A percentile compares a stretch with the other conserved stretches of the same genome.
phyloP scores from a whole-genome alignment of 208 protist species.

The Crithidia sp. region DNA sequence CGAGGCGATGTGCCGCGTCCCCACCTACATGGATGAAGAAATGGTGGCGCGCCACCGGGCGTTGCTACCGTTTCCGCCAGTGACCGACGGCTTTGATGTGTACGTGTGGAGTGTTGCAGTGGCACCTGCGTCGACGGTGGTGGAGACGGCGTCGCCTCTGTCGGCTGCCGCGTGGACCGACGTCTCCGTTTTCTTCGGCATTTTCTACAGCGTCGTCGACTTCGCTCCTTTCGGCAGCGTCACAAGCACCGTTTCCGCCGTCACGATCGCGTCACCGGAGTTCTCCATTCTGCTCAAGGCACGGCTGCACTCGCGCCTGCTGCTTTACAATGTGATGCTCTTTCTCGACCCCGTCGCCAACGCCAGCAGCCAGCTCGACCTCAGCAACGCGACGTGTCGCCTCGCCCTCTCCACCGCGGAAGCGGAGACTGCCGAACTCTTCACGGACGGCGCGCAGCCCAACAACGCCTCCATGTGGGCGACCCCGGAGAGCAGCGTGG shows the following conservation, averaged over 20 bases:
- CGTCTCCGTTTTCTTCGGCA: slow-evolving; percentile 4
- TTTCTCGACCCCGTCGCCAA: slow-evolving; percentile 21
- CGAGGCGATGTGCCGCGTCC: slow-evolving; percentile 38
- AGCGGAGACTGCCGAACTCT: slow-evolving; percentile 25
- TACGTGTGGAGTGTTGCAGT: neutral
- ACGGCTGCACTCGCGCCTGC: slow-evolving; percentile 36
- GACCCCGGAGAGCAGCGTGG: neutral
- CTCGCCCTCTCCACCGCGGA: slow-evolving; percentile 30
- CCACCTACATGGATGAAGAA: slow-evolving; percentile 43
- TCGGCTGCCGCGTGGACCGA: neutral
- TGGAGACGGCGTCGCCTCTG: neutral
- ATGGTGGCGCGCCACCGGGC: slow-evolving; percentile 24
- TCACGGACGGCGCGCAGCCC: slow-evolving; percentile 12
- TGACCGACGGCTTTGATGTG: slow-evolving; percentile 25
- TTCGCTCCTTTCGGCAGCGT: neutral
- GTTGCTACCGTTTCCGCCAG: slow-evolving; percentile 17
- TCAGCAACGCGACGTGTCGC: slow-evolving; percentile 28
- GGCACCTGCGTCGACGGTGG: neutral
- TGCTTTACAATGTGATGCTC: slow-evolving; percentile 37
- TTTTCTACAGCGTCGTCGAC: neutral
- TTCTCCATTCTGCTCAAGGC: slow-evolving; percentile 32
- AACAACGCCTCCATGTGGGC: slow-evolving; percentile 34
- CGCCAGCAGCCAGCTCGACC: slow-evolving; percentile 20
- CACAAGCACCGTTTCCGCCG: slow-evolving; percentile 1
- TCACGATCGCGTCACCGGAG: slow-evolving; percentile 4